Base-by-base conservation (phyloP, 1,139 yeast species). In the Candida tetrigidarum region DNA sequence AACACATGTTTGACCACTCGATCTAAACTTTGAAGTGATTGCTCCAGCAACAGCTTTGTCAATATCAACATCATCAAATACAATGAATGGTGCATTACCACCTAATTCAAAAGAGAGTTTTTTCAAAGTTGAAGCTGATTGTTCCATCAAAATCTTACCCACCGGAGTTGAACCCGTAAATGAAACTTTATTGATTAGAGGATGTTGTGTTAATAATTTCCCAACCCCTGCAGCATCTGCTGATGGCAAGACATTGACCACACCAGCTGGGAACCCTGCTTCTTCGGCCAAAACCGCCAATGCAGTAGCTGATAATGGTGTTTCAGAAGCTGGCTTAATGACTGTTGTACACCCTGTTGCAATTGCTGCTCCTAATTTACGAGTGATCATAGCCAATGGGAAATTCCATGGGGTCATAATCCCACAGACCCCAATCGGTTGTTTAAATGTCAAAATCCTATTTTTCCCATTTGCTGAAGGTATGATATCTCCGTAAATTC, bases 361-460 rank as follows among this genome's bases (percentile, higher is more conserved):
- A 16, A 90, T 59, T 1, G 96, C 96, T 23, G 97, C 96, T 23
- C 90, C 97, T 41, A 87, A 78, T 64, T 92, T 92, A 56, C 98
- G 78, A 2, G 97, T 82, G 50, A 92, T 88, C 98, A 92, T 92
- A 5, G 97, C 96, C 43, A 86, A 75, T 14, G 98, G 98, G 70
- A 92, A 92, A 66, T 92, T 92, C 97, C 97, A 92, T 15, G 98
- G 98, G 4, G 97, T 89, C 55, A 92, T 74, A 49, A 92, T 81
- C 23, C 96, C 97, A 57, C 93, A 89, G 1, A 89, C 96, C 16
- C 97, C 97, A 43, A 92, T 78, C 12, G 96, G 96, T 62, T 86
- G 91, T 59, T 84, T 83, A 44, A 81, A 57, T 1, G 96, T 80
- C 51, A 81, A 66, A 37, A 86, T 85, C 56, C 91, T 76, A 60